A percentile compares a stretch with the other conserved stretches of the same genome.
Conservation (phyloP, 805 yeast genomes). For the Myxozyma kluyveri region DNA sequence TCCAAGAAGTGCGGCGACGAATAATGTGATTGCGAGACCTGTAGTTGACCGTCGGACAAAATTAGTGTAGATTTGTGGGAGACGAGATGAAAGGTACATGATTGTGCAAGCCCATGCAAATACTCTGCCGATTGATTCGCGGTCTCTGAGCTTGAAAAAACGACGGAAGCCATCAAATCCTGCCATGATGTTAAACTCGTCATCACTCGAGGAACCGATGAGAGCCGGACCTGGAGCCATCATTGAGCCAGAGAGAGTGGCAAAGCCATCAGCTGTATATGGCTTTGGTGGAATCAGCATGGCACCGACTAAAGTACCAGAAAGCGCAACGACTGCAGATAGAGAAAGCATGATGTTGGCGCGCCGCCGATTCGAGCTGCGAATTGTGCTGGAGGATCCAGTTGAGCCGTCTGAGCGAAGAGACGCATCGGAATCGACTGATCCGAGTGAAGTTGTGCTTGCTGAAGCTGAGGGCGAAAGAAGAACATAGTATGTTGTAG, state of each 20-base stretch:
- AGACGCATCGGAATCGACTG: slow-evolving; percentile 3
- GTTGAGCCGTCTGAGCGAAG: background rate
- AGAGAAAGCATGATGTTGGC: slow-evolving; percentile 27
- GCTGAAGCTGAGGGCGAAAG: slow-evolving; percentile 22
- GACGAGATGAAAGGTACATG: slow-evolving; percentile 71
- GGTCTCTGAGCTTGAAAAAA: slow-evolving; percentile 17
- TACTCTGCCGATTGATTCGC: slow-evolving; percentile 42
- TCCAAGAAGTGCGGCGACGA: slow-evolving; percentile 74
- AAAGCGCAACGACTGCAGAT: slow-evolving; percentile 22
- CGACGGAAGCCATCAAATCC: slow-evolving; percentile 18
- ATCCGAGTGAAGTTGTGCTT: slow-evolving; percentile 17
- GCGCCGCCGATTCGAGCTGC: slow-evolving; percentile 13
- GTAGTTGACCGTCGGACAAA: slow-evolving; percentile 75
- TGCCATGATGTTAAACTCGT: background rate
- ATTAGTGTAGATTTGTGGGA: slow-evolving; percentile 83
- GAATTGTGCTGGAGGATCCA: slow-evolving; percentile 18
- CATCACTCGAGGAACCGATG: background rate
- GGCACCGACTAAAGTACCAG: slow-evolving; percentile 28
- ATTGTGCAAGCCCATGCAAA: slow-evolving; percentile 79
- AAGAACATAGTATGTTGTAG: slow-evolving; percentile 24
- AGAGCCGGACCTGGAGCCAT: background rate
- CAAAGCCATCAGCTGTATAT: background rate
- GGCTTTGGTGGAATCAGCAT: slow-evolving; percentile 18
- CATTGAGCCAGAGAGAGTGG: background rate
- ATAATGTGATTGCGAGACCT: slow-evolving; percentile 78